A percentile compares a stretch with the other conserved stretches of the same genome.
phyloP scores from a whole-genome alignment of 2,329 filamentous ascomycete genomes.

The Fusarium clavum region DNA sequence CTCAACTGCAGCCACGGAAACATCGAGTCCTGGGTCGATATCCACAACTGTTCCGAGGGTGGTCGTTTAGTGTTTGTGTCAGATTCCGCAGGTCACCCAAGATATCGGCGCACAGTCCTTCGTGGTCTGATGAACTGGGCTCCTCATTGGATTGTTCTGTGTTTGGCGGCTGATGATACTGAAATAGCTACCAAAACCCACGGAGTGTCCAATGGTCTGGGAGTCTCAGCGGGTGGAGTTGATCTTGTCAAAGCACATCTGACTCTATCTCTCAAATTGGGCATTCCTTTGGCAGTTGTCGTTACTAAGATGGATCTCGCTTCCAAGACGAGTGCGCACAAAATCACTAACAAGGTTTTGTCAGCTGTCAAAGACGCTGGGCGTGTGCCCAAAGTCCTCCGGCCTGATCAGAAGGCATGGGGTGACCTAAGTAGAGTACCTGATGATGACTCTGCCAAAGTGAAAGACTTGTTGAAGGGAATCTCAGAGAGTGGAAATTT shows the following conservation, averaged over 20 bases:
- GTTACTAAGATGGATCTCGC: constrained; percentile 94
- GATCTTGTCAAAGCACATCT: constrained; percentile 85
- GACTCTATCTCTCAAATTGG: constrained; percentile 83
- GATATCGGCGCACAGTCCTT: constrained; percentile 89
- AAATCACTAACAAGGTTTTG: constrained; percentile 78
- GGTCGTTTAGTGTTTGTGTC: constrained; percentile 88
- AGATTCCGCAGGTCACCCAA: constrained; percentile 90
- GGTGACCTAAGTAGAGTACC: constrained; percentile 69
- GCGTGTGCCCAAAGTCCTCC: constrained; percentile 79
- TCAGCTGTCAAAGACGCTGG: constrained; percentile 81
- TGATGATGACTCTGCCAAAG: constrained; percentile 66
- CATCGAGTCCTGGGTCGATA: constrained; percentile 93
- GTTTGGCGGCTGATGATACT: constrained; percentile 82
- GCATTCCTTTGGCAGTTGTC: constrained; percentile 80
- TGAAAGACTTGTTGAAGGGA: constrained; percentile 65
- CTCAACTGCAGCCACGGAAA: constrained; percentile 90
- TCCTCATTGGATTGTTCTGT: constrained; percentile 92
- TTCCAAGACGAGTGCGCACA: constrained; percentile 75
- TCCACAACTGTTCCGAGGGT: constrained; percentile 80
- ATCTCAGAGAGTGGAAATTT: constrained; percentile 59
- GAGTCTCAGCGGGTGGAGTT: constrained; percentile 65
- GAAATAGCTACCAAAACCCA: constrained; percentile 53
- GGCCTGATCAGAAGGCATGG: constrained; percentile 61
- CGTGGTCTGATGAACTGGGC: constrained; percentile 95
- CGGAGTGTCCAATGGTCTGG: constrained; percentile 58